phyloP scores from a whole-genome alignment of 75 land plant genomes.

The Picea glauca region DNA sequence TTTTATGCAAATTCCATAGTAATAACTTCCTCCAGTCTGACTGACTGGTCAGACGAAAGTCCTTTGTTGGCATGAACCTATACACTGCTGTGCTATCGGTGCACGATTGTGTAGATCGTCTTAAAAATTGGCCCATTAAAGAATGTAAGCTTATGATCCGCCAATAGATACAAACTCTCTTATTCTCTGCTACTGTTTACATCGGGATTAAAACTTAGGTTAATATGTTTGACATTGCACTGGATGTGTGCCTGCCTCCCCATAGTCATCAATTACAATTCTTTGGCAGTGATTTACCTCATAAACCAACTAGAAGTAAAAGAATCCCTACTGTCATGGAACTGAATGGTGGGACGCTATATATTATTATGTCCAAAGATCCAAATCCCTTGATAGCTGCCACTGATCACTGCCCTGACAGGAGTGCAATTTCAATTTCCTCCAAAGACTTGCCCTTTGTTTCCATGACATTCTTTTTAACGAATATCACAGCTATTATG shows the following conservation, averaged over 20 bases:
- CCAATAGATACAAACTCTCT: not conserved
- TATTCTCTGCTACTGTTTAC: not conserved
- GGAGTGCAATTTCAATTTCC: slow-evolving; percentile 80
- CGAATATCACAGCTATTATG: slow-evolving; percentile 63
- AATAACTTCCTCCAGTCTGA: not conserved
- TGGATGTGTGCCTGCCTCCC: not conserved
- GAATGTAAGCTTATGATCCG: not conserved
- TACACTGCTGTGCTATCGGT: not conserved
- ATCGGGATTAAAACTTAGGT: not conserved
- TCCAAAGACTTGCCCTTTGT: slow-evolving; percentile 89
- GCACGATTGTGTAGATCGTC: not conserved
- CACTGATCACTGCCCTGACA: slow-evolving; percentile 13
- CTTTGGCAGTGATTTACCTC: not conserved
- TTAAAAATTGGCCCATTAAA: not conserved
- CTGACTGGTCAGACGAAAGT: not conserved
- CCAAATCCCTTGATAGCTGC: not conserved
- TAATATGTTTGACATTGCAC: not conserved
- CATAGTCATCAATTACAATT: not conserved
- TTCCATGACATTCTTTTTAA: slow-evolving; percentile 71
- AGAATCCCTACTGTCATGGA: not conserved
- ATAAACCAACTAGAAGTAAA: not conserved
- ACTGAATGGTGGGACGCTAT: not conserved
- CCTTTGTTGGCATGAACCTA: not conserved
- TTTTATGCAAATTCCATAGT: not conserved
- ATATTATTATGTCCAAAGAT: not conserved